Base-by-base conservation (phyloP, 345 rosid genomes). In the Lenwebbia sp. region DNA sequence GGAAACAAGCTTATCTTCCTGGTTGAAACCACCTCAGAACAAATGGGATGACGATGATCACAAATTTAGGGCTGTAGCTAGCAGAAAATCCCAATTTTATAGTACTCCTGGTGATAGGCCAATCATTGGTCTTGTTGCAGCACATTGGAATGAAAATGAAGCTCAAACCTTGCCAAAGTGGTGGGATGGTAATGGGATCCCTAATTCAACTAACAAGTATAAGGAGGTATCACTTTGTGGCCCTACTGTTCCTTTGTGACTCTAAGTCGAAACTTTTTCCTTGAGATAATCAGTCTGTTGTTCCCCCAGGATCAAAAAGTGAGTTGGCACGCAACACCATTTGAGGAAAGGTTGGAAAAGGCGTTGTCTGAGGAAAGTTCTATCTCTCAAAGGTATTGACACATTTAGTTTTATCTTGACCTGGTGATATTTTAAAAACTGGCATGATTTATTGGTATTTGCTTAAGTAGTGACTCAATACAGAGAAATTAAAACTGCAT, bases 181-280 rank as follows among this genome's bases (percentile, higher is more conserved):
- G 95, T 96, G 99, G 99, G 98, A 95, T 90, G 99, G 99, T 53
- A 97, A 97, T 88, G 99, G 99, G 83, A 97, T 96, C 87, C 99
- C 99, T 56, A 96, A 97, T 89, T 95, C 99, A 50, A 97, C 98
- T 54, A 97, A 91, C 88, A 97, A 96, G 88, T 97, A 97, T 91
- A 96, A 95, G 92, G 99, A 97, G 97, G 99, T 97, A 90, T 70
- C n/a, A 55, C 84, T 12, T 19, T 26, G 50, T 76, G 7, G 53
- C 22, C 28, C 25, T 75, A 86, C 44, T 75, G 22, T 54, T 58
- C 60, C 54, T 84, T 74, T 70, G 13, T 33, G 13, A 70, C 47
- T 21, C 7, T 70, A 33, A 19, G 22, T 65, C 14, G 12, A 40
- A 54, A 44, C 9, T 2, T 0, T 70, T 70, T 37, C 44, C 25